Base-by-base conservation (phyloP, 352 stramenopile species). In the Pythium apleroticum region DNA sequence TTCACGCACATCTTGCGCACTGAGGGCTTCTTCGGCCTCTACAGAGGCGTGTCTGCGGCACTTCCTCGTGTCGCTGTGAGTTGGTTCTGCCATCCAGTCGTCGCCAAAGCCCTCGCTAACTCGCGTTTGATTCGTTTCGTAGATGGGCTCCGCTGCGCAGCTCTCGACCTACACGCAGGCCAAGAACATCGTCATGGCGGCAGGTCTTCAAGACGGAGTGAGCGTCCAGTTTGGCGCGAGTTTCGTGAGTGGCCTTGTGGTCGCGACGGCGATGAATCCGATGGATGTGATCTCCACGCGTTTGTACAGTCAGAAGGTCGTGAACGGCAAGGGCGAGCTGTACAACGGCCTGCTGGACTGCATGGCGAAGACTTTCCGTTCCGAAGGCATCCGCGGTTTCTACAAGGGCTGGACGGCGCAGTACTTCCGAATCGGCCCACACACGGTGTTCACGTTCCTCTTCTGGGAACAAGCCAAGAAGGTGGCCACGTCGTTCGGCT, bases 381-480 rank as follows among this genome's bases (percentile, higher is more conserved):
- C 76, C 28, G 87, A 96, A 58, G 87, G 87, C 14, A 76, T 96
- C 52, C 69, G 77, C 2, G 87, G 85, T 15, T 93, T 96, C 60
- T 94, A 90, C 80, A 96, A 96, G 72, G 87, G 87, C 57, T 96
- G 87, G 87, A 73, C 81, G 19, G 87, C 87, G 48, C 85, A 96
- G 62, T 96, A 94, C 78, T 88, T 96, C 63, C 87, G 87, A 24
- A 77, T 96, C 58, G 87, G 85, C 9, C 87, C 87, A 4, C 87
- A 96, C 73, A 96, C 87, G 4, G 73, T 96, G 52, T 93, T 91
- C 56, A 96, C 87, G 19, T 93, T 96, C 62, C 63, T 96, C 39
- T 90, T 96, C 35, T 96, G 87, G 87, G 87, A 96, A 62, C 77
- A 94, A 28, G 82, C 78, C 54, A 94, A 96, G 66, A 80, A 78